Conservation (phyloP, 2,329 filamentous ascomycete species). For the Colletotrichum magnum region DNA sequence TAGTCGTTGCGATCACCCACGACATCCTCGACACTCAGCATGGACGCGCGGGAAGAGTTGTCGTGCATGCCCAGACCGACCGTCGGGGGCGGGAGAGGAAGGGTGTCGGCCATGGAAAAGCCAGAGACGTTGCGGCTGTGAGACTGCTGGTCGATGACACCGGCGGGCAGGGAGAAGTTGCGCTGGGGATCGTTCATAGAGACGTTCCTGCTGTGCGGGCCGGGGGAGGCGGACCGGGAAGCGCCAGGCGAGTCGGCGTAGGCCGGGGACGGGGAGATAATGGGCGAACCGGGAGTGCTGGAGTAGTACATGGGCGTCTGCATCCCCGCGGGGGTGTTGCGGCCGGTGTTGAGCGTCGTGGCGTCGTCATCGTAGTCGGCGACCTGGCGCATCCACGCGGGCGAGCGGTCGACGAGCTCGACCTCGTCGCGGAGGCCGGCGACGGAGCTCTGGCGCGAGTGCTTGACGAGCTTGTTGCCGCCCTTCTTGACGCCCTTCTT, state of each 20-base stretch:
- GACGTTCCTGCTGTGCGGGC: conserved; percentile 24
- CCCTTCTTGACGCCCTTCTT: conserved; percentile 39
- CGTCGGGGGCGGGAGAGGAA: conserved; percentile 44
- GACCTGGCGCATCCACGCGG: conserved; percentile 39
- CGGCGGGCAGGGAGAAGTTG: conserved; percentile 29
- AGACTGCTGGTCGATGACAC: not conserved
- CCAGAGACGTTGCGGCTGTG: conserved; percentile 35
- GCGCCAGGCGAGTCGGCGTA: conserved; percentile 37
- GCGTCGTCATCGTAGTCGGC: conserved; percentile 38
- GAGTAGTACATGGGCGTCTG: conserved; percentile 31
- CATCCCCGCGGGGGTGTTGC: conserved; percentile 37
- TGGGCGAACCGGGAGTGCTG: conserved; percentile 35
- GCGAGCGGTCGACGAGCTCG: conserved; percentile 39
- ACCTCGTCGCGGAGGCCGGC: conserved; percentile 35
- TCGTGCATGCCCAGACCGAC: conserved; percentile 36
- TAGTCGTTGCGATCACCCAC: conserved; percentile 73
- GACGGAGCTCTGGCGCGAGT: conserved; percentile 26
- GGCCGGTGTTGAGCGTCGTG: conserved; percentile 37
- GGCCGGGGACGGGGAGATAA: conserved; percentile 31
- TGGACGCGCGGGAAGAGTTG: conserved; percentile 52
- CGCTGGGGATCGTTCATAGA: conserved; percentile 30
- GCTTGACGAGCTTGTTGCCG: conserved; percentile 40
- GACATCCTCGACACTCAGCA: conserved; percentile 69
- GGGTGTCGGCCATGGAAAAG: conserved; percentile 44
- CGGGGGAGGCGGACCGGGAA: conserved; percentile 31